Conservation (phyloP, 495 filamentous ascomycete genomes). For the Lophiostoma macrostomum region DNA sequence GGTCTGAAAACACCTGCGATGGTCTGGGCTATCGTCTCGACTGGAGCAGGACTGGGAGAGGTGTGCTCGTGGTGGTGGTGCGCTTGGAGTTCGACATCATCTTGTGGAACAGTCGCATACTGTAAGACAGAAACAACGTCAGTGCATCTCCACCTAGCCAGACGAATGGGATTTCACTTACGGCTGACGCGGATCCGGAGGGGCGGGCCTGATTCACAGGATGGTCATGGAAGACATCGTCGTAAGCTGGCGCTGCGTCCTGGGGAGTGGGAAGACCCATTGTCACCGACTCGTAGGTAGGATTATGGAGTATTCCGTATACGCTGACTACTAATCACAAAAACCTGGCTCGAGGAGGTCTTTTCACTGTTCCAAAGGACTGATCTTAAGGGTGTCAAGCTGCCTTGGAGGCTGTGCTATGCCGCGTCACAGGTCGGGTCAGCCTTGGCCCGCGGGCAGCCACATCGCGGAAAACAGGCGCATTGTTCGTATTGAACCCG, state of each 20-base stretch:
- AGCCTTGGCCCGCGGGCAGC: background rate
- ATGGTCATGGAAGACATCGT: constrained; percentile 18
- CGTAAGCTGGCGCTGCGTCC: constrained; percentile 22
- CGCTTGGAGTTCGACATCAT: constrained; percentile 13
- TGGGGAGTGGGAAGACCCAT: constrained; percentile 18
- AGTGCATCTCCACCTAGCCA: background rate
- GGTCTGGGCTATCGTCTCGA: constrained; percentile 5
- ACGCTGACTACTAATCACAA: no score
- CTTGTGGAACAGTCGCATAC: constrained; percentile 19
- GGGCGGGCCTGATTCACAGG: constrained; percentile 12
- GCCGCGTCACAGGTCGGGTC: constrained; percentile 12
- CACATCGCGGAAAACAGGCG: no score
- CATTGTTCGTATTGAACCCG: no score
- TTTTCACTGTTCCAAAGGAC: background rate
- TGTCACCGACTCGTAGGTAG: background rate
- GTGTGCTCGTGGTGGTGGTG: background rate
- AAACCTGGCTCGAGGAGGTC: background rate
- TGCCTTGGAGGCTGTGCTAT: constrained; percentile 6
- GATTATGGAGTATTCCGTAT: background rate
- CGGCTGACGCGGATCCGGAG: constrained; percentile 10
- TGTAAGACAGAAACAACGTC: background rate
- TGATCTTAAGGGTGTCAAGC: constrained; percentile 6
- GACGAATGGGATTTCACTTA: background rate
- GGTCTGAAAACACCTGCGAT: constrained; percentile 19
- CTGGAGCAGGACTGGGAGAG: background rate